Evolutionary conservation across 1,284 basidiomycete species (phyloP), one percentile per base, ranked within the genome.

Genomic region (Vanrija humicola): DNA sequence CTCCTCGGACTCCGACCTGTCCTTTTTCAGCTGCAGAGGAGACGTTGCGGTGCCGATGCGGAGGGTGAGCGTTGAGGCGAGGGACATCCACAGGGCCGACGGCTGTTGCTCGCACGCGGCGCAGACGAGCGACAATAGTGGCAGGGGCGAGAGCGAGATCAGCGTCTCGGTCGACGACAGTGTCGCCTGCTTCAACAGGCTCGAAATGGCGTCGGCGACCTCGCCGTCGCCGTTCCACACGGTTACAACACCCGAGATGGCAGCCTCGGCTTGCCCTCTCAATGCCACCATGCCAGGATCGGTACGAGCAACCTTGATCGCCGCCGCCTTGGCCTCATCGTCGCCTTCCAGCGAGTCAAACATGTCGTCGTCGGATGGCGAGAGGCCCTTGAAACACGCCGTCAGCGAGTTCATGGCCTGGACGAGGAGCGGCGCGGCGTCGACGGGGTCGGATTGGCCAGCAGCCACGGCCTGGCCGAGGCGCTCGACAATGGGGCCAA

Each of bases 301-400:
- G 8, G 82, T 80, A n/a, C 89, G 78, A 0, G 84, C 86, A 1
- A 64, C 69, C 48, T 79, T 77, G 67, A 90, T 81, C 8, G 54
- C 61, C 10, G 60, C 64, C 5, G 65, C 63, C 40, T 70, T 66
- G 3, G 55, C 60, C 12, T 86, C 85, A 5, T 84, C 80, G 14
- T 61, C 66, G 15, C 46, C 52, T 28, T 72, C 69, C 1, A 59
- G 43, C 7, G 64, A 55, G 43, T 84, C 82, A 18, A 85, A 79
- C 50, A 87, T 74, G 43, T 84, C 81, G 66, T 92, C 90, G 5
- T 82, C 82, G 0, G 83, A 83, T 9, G 87, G 83, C 0, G 91
- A 90, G 9, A 94, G 80, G 2, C 91, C 91, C 58, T 87, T 88
- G 7, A 89, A 87, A 38, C 90, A 84, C 9, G 90, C 90, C 0